Percentiles rank a stretch among this genome's conserved stretches.
Evolutionary conservation across 495 filamentous ascomycete genomes (phyloP).

Genomic region (Trichocladium uniseriatum): DNA sequence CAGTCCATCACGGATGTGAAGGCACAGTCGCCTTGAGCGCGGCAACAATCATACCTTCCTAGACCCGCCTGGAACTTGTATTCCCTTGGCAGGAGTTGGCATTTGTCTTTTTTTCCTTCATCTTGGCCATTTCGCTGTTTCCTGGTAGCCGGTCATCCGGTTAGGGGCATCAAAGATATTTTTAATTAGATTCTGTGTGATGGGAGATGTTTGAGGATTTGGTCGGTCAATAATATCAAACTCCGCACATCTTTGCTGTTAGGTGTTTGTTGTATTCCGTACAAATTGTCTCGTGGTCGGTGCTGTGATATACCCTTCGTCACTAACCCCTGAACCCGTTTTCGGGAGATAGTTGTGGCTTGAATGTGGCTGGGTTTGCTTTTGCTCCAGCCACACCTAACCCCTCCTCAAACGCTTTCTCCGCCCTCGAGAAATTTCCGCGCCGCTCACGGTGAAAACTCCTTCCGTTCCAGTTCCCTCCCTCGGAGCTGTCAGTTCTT

Average conservation of each 20-base stretch:
- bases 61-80: background rate
- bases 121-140: background rate
- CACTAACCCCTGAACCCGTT: too few relatives aligned
- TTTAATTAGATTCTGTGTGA: background rate
- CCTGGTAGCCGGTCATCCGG: background rate
- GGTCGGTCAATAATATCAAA: too few relatives aligned
- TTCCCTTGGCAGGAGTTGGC: background rate
- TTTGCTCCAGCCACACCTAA: background rate
- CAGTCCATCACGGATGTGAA: slow-evolving; percentile 32
- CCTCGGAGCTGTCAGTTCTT: slow-evolving; percentile 31
- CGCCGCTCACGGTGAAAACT: slow-evolving; percentile 24
- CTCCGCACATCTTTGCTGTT: too few relatives aligned
- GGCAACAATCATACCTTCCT: background rate
- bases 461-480: slow-evolving; percentile 23
- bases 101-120: background rate
- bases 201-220: too few relatives aligned
- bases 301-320: too few relatives aligned
- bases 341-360: too few relatives aligned
- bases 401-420: background rate
- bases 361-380: too few relatives aligned
- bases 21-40: background rate
- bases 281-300: too few relatives aligned
- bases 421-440: too few relatives aligned
- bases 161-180: background rate
- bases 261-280: too few relatives aligned